A percentile compares a stretch with the other conserved stretches of the same genome.
These are phyloP conservation scores for Funneliformis geosporum DNA, from an alignment of 192 early-diverging fungal species.

Conservation along the genomic window DNA sequence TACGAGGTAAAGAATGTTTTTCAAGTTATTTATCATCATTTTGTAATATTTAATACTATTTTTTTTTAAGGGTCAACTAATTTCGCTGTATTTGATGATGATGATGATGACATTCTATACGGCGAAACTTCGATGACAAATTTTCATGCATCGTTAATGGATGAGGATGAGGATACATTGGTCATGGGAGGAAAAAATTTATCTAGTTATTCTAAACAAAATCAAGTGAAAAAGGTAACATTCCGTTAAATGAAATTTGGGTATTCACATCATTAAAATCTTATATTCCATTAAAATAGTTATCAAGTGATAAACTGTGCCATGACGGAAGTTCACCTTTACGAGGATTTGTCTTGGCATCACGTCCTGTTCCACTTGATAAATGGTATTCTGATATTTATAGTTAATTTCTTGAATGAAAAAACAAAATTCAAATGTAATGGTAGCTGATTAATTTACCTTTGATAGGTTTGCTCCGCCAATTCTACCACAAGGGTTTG, in stretches of 20 bases:
- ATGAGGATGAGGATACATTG: slow-evolving; percentile 34
- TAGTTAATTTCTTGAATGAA: no score
- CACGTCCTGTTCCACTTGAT: slow-evolving; percentile 33
- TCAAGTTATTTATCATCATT: not conserved
- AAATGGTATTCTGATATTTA: slow-evolving; percentile 44
- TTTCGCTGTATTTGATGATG: slow-evolving; percentile 70
- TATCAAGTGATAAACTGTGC: slow-evolving; percentile 19
- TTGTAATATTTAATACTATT: not conserved
- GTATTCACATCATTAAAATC: not conserved
- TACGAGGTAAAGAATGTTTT: not conserved
- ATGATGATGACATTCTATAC: slow-evolving; percentile 53
- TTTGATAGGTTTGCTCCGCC: slow-evolving; percentile 27
- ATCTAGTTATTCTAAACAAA: slow-evolving; percentile 18
- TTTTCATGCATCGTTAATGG: slow-evolving; percentile 35
- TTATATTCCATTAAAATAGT: not conserved
- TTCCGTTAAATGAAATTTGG: not conserved
- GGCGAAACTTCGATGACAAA: slow-evolving; percentile 19
- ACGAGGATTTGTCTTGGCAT: slow-evolving; percentile 53
- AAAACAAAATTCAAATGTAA: not conserved
- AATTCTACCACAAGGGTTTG: slow-evolving; percentile 7
- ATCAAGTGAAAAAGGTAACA: slow-evolving; percentile 6
- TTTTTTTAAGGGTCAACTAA: slow-evolving; percentile 51
- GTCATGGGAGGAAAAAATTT: slow-evolving; percentile 40
- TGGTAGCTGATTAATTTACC: not conserved
- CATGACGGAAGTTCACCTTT: slow-evolving; percentile 60